These are phyloP conservation scores for Volvariella volvacea DNA, from an alignment of 1,284 basidiomycete species.

Conservation along the genomic window DNA sequence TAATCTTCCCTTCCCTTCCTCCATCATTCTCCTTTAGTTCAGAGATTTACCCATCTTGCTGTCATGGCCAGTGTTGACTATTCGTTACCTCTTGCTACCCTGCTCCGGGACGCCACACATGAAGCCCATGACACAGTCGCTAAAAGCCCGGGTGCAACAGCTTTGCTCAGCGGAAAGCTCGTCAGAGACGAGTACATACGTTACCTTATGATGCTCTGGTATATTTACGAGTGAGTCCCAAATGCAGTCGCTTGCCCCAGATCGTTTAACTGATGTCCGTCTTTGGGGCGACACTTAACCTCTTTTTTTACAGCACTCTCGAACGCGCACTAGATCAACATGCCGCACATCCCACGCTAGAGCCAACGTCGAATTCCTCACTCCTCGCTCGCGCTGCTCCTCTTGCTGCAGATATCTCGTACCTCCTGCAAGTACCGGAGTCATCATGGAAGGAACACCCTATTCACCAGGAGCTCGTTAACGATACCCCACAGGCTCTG, in stretches of 20 bases:
- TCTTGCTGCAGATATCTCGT: slow-evolving; percentile 62
- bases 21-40: too few species aligned
- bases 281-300: slow-evolving; percentile 2
- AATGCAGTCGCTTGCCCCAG: slow-evolving; percentile 1
- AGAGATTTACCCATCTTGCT: too few species aligned
- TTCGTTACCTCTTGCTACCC: slow-evolving; percentile 31
- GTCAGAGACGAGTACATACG: slow-evolving; percentile 60
- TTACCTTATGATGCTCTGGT: slow-evolving; percentile 73
- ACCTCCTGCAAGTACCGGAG: slow-evolving; percentile 51
- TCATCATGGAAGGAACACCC: slow-evolving; percentile 50
- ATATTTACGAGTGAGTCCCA: slow-evolving; percentile 66
- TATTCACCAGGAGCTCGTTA: slow-evolving; percentile 37
- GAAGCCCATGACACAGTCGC: slow-evolving; percentile 58
- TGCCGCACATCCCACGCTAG: slow-evolving; percentile 53
- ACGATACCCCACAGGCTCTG: slow-evolving; percentile 44
- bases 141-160: slow-evolving; percentile 52
- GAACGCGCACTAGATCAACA: slow-evolving; percentile 63
- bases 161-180: slow-evolving; percentile 56
- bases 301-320: slow-evolving; percentile 38
- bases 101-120: slow-evolving; percentile 52
- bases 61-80: too few species aligned
- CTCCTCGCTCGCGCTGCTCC: slow-evolving; percentile 56
- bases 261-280: neutral
- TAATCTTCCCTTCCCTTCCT: too few species aligned
- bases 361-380: slow-evolving; percentile 66